Evolutionary conservation across 2,329 filamentous ascomycete species (phyloP), one percentile per base, ranked within the genome.

Genomic region (Cercospora sp.): DNA sequence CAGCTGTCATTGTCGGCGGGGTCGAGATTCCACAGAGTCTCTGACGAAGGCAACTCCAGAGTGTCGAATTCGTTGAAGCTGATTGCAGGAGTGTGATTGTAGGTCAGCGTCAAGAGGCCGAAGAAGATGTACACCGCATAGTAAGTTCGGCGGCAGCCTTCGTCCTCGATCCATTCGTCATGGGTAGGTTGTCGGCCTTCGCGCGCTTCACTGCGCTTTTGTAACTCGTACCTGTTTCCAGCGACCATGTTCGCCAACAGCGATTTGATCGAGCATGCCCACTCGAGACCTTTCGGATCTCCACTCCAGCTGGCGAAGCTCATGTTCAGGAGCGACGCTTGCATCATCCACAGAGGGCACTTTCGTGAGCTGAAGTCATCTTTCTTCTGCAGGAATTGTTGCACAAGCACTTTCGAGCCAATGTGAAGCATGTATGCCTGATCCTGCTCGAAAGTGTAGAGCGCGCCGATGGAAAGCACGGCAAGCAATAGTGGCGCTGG

Each of bases 71-170:
- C 95, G 79, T 97, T 97, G 85, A 97, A 97, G 81, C 92, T 94
- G 83, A 99, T 97, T 33, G 94, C 94, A 12, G 95, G 95, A 1
- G 94, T 98, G 81, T 98, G 95, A 79, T 98, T 98, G 86, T 96
- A 99, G 0, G 94, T 96, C 80, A 99, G 81, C 0, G 95, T 98
- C 74, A 98, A 83, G 76, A 98, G 86, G 65, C 95, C 95, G 77
- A 98, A 98, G 87, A 98, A 98, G 80, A 98, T 97, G 84, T 98
- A 99, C 68, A 98, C 95, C 0, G 95, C 94, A 76, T 97, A 99
- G 82, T 98, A 99, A 0, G 95, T 98, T 69, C 95, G 92, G 68
- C 94, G 89, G 80, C 95, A 97, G 61, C 94, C 93, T 81, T 99
- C 95, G 77, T 99, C 95, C 76, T 97, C 93, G 55, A 98, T 90